Evolutionary conservation across 148 eudicot genomes (phyloP), one percentile per base, ranked within the genome.

Genomic region (Beta vulgaris): DNA sequence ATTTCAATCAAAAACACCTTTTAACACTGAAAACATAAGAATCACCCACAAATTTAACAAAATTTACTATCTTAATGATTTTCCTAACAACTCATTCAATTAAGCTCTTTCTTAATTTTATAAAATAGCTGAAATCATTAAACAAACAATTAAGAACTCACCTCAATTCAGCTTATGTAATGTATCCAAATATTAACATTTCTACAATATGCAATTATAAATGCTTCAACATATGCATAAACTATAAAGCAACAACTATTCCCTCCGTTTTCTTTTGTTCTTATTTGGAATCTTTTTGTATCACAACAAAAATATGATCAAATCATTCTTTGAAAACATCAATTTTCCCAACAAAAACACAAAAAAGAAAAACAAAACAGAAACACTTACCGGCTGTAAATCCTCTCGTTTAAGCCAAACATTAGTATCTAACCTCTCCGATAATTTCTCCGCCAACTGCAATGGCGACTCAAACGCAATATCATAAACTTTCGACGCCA

Each of bases 351-450:
- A 43, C 55, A 44, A 68, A 44, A 43, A 43, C 1, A 34, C n/a
- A 7, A 29, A 21, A n/a, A 69, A 26, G 21, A 46, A 69, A 25
- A 13, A 32, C 10, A 23, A 21, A 36, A 21, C 3, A n/a, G 9
- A 34, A 2, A n/a, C 11, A 72, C 67, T 10, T 3, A 68, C 72
- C 54, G 79, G 73, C 16, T 76, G 78, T 5, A 90, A 70, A 79
- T 92, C 97, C 81, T 92, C 95, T 23, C 97, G 72, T 76, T 92
- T 92, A 72, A 92, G 90, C 92, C 88, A 90, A 25, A 90, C 9
- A 46, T 79, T 75, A 42, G 73, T 84, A 19, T 88, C 97, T 67
- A 89, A 73, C 78, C 89, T 84, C 67, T 81, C 84, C 7, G 93
- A 88, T 1, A 92, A 82, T 87, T 87, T 92, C 26, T 88, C 59